These are phyloP conservation scores for Penicillium sp. DNA, from an alignment of 2,329 filamentous ascomycete species.

Conservation along the genomic window DNA sequence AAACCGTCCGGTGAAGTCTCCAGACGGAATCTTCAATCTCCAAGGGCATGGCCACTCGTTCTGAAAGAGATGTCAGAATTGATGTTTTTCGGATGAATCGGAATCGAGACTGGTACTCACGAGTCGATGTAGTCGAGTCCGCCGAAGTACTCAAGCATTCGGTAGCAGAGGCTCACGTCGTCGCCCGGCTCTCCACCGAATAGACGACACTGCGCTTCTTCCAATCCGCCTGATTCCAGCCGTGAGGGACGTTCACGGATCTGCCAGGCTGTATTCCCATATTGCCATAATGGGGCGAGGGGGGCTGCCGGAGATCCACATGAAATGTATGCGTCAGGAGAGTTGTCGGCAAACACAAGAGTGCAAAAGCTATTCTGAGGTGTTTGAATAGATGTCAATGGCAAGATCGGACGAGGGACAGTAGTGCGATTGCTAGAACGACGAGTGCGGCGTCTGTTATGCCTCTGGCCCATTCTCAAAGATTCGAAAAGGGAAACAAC, in stretches of 20 bases:
- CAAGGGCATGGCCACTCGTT: conserved; percentile 23
- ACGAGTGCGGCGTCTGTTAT: conserved; percentile 47
- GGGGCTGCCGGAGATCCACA: conserved; percentile 26
- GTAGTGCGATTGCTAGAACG: conserved; percentile 36
- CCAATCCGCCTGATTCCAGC: conserved; percentile 29
- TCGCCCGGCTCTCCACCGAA: conserved; percentile 48
- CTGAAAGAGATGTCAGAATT: conserved; percentile 20
- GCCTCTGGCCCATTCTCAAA: conserved; percentile 46
- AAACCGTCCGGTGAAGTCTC: background rate
- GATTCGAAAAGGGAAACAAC: conserved; percentile 8
- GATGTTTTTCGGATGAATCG: conserved; percentile 1
- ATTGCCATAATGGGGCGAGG: conserved; percentile 43
- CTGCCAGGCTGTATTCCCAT: conserved; percentile 42
- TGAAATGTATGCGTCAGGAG: conserved; percentile 19
- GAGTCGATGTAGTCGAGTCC: conserved; percentile 49
- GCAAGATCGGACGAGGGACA: conserved; percentile 4
- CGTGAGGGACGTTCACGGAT: conserved; percentile 33
- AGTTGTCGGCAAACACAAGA: conserved; percentile 18
- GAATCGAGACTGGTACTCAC: conserved; percentile 29
- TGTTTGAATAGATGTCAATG: conserved; percentile 10
- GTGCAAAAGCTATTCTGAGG: conserved; percentile 13
- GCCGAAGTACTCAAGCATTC: conserved; percentile 51
- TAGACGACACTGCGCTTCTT: conserved; percentile 45
- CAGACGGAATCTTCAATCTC: conserved; percentile 20
- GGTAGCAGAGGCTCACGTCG: conserved; percentile 45